Evolutionary conservation across 2,329 filamentous ascomycete genomes (phyloP).

Genomic region (Diaporthe caulivora): DNA sequence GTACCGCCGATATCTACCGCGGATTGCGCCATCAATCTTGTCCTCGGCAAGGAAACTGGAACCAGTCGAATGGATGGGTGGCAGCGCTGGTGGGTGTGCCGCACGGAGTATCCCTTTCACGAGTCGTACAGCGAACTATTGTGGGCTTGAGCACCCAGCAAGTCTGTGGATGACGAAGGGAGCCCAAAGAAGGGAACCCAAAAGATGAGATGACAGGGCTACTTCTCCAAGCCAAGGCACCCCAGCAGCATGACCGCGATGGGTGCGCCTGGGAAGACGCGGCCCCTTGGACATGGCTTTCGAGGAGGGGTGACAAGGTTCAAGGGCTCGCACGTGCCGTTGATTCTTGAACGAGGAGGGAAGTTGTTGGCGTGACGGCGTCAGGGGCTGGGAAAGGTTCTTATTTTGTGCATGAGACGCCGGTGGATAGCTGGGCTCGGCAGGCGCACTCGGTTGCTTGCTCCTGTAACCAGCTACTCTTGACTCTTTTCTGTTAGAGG

Average conservation of each 20-base stretch:
- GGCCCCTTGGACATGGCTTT: constrained; percentile 15
- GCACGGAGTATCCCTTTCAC: constrained; percentile 23
- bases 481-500: not conserved
- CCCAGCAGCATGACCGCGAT: not conserved
- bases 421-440: constrained; percentile 7
- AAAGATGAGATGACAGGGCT: constrained; percentile 26
- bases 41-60: constrained; percentile 6
- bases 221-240: constrained; percentile 10
- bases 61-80: constrained; percentile 23
- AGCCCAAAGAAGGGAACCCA: constrained; percentile 9
- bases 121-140: constrained; percentile 20
- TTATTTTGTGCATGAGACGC: constrained; percentile 23
- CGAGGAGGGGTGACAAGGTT: constrained; percentile 22
- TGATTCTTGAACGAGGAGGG: not conserved
- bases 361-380: constrained; percentile 8
- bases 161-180: constrained; percentile 5
- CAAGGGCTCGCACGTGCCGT: constrained; percentile 21
- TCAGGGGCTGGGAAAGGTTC: constrained; percentile 4
- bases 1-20: constrained; percentile 21
- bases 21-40: constrained; percentile 1
- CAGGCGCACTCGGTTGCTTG: not conserved
- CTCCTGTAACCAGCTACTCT: not conserved
- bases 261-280: constrained; percentile 4
- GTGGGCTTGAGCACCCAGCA: constrained; percentile 28
- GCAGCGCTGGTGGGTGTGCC: constrained; percentile 13